These are phyloP conservation scores for Musa balbisiana DNA, from an alignment of 202 grass and related monocot species.

Conservation along the genomic window DNA sequence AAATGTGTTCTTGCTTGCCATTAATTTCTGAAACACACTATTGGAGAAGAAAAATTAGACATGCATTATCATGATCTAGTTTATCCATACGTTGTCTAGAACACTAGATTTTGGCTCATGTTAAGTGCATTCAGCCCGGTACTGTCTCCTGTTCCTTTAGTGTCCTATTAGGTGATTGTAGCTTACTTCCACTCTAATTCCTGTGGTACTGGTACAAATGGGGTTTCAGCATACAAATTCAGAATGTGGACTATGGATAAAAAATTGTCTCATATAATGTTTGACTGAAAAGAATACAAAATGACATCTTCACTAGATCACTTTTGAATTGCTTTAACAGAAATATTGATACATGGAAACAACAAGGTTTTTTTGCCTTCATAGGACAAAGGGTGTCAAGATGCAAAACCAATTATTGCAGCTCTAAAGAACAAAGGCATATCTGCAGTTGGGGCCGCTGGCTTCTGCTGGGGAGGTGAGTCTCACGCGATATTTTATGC, in stretches of 20 bases:
- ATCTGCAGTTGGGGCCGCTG: conserved; percentile 49
- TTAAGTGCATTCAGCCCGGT: too few species aligned
- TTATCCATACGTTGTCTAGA: too few species aligned
- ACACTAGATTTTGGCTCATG: too few species aligned
- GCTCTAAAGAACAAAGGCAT: conserved; percentile 60
- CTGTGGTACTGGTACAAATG: not conserved
- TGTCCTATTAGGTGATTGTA: not conserved
- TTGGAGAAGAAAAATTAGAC: too few species aligned
- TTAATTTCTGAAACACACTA: too few species aligned
- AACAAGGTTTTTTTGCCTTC: conserved; percentile 3
- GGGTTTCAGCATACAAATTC: not conserved
- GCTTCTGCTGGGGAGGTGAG: conserved; percentile 90
- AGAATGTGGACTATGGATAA: not conserved
- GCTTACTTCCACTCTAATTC: not conserved
- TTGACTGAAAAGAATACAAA: not conserved
- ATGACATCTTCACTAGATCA: not conserved
- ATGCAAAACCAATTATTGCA: conserved; percentile 65
- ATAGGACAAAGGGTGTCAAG: conserved; percentile 50
- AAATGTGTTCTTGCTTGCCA: too few species aligned
- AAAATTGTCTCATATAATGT: not conserved
- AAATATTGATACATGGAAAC: conserved; percentile 11
- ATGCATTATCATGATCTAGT: too few species aligned
- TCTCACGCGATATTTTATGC: not conserved
- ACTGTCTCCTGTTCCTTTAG: too few species aligned
- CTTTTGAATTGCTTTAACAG: not conserved